These are phyloP conservation scores for Elsinoe fawcettii DNA, from an alignment of 2,329 filamentous ascomycete species.

Conservation along the genomic window DNA sequence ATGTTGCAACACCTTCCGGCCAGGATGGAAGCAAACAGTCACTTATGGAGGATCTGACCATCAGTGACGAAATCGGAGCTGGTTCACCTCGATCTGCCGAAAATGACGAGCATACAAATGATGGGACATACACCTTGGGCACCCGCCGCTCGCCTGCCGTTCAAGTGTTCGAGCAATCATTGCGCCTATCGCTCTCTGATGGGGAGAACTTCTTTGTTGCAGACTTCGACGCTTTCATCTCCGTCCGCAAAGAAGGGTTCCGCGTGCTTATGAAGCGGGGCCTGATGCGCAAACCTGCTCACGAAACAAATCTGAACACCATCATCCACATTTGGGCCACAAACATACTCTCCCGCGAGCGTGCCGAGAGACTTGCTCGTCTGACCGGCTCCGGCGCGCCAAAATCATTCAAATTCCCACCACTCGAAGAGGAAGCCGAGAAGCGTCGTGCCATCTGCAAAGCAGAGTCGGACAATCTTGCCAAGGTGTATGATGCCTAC, in stretches of 20 bases:
- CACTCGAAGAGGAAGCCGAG: constrained; percentile 8
- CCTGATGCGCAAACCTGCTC: constrained; percentile 7
- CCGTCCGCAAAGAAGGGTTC: neutral
- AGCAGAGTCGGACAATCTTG: constrained; percentile 7
- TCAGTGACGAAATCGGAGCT: neutral
- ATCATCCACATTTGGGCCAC: constrained; percentile 2
- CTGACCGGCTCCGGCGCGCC: neutral
- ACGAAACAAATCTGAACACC: constrained; percentile 5
- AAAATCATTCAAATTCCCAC: constrained; percentile 2
- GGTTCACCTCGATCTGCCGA: neutral
- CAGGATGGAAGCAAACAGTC: neutral
- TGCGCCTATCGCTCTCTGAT: neutral
- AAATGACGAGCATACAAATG: neutral
- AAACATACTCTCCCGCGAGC: neutral
- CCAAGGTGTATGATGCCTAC: constrained; percentile 8
- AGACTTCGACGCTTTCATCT: neutral
- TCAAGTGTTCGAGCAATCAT: neutral
- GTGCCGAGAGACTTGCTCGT: neutral
- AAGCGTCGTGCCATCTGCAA: constrained; percentile 1
- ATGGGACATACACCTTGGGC: neutral
- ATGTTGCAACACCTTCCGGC: neutral
- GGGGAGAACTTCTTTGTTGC: neutral
- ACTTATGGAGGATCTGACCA: neutral
- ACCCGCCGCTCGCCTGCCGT: constrained; percentile 1
- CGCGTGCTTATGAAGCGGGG: neutral